These are phyloP conservation scores for Exutisphaerella laricina DNA, from an alignment of 2,329 filamentous ascomycete species.

Conservation along the genomic window DNA sequence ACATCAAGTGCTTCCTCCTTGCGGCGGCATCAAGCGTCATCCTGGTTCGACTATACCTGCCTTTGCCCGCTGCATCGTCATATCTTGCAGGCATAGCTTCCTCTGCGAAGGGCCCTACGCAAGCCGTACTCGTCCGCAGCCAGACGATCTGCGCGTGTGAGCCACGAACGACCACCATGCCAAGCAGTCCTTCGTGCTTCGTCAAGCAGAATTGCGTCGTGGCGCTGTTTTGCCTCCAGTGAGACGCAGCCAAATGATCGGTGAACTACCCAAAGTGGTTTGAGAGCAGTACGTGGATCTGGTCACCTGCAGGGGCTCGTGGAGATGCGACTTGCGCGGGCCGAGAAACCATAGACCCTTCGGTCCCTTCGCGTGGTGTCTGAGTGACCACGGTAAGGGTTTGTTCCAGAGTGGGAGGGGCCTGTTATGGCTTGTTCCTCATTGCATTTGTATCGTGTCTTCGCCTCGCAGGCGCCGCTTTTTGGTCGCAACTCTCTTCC, in stretches of 20 bases:
- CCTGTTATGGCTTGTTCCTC: neutral
- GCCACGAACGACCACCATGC: neutral
- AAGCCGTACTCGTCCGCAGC: too few relatives aligned
- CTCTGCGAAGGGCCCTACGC: too few relatives aligned
- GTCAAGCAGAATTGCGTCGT: too few relatives aligned
- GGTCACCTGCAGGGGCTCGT: conserved; percentile 9
- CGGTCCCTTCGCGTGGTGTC: conserved; percentile 2
- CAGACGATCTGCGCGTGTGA: too few relatives aligned
- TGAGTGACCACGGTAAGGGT: conserved; percentile 1
- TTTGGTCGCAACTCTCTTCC: neutral
- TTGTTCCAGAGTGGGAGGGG: conserved; percentile 5
- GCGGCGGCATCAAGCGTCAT: too few relatives aligned
- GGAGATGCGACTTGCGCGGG: conserved; percentile 4
- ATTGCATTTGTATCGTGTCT: conserved; percentile 5
- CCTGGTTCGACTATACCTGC: too few relatives aligned
- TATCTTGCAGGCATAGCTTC: neutral
- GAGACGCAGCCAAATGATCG: conserved; percentile 1
- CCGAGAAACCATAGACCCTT: conserved; percentile 6
- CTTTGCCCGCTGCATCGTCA: too few relatives aligned
- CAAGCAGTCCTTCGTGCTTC: neutral
- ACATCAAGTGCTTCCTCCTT: too few relatives aligned
- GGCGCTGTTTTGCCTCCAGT: conserved; percentile 6
- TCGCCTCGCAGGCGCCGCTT: neutral
- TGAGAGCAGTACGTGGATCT: neutral
- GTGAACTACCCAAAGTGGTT: neutral